Evolutionary conservation across 2,329 filamentous ascomycete species (phyloP), one percentile per base, ranked within the genome.

Genomic region (Ascomycota sp.): DNA sequence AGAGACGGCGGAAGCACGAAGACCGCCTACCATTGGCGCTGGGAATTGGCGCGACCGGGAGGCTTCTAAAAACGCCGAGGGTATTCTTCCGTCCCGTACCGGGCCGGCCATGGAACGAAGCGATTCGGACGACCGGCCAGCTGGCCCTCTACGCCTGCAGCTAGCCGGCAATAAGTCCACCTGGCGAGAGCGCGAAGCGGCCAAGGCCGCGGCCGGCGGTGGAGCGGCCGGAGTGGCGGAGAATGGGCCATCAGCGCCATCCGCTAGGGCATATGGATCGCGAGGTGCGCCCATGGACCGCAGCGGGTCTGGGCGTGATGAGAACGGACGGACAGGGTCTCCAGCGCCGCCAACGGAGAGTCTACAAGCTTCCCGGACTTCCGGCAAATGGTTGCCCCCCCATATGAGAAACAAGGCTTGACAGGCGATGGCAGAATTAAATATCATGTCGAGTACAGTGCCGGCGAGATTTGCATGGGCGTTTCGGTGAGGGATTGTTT

Each of bases 151-250:
- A 24, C 65, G 61, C 36, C 59, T 82, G 36, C 51, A 59, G 31
- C 64, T 82, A 31, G 54, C 65, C 35, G 67, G 69, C 40, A 59
- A 48, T 47, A 75, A 71, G 56, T 61, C 70, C 32, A 69, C 64
- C 42, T 83, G 77, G 78, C 72, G 77, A 50, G 76, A 82, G 21
- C 73, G 75, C 43, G 67, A 81, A 52, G 69, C 68, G 30, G 55
- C 59, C 35, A 62, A 43, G 42, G 47, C 55, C 23, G 41, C 46
- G 8, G 44, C 40, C 10, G 43, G 44, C n/a, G 42, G 42, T 26
- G 38, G 45, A 30, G 48, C 51, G 32, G 44, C n/a, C 10, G 24
- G n/a, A 5, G 11, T n/a, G 7, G 24, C 4, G 9, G 11, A 26
- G 11, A 26, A 26, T 13, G 24, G 24, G 8, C 24, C 24, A 4